Percentiles rank a stretch among this genome's conserved stretches.
phyloP scores from a whole-genome alignment of 495 filamentous ascomycete species.

The Xylaria acuta region DNA sequence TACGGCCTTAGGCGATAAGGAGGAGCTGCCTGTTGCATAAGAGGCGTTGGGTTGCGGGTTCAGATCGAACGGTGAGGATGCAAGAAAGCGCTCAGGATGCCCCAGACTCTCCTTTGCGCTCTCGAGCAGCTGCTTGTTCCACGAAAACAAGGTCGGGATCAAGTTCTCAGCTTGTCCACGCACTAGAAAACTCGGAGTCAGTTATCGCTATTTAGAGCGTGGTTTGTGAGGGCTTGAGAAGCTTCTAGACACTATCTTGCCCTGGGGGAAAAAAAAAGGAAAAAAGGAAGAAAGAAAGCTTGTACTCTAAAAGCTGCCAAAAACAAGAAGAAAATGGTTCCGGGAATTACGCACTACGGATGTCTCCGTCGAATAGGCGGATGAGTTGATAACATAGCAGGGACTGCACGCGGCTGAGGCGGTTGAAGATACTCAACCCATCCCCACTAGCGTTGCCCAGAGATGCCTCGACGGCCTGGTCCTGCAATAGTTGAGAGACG shows the following conservation, averaged over 20 bases:
- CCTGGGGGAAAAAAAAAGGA: too few species aligned
- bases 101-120: conserved; percentile 35
- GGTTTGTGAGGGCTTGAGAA: background rate
- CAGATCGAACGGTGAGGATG: background rate
- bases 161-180: conserved; percentile 53
- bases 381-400: conserved; percentile 61
- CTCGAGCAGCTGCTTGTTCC: conserved; percentile 48
- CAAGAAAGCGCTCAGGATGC: conserved; percentile 32
- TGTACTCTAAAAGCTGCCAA: background rate
- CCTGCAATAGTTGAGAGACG: conserved; percentile 32
- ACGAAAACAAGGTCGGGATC: conserved; percentile 50
- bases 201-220: background rate
- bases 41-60: background rate
- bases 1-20: conserved; percentile 28
- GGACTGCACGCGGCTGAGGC: conserved; percentile 54
- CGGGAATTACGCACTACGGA: conserved; percentile 38
- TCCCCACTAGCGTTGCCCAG: conserved; percentile 6
- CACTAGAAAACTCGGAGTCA: conserved; percentile 15
- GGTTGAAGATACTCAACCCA: conserved; percentile 34
- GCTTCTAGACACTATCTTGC: background rate
- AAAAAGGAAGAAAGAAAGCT: too few species aligned
- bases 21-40: background rate
- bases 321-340: background rate
- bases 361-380: conserved; percentile 63
- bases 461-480: conserved; percentile 30